Conservation (phyloP, 2,329 filamentous ascomycete species). For the Aspergillus sp. region DNA sequence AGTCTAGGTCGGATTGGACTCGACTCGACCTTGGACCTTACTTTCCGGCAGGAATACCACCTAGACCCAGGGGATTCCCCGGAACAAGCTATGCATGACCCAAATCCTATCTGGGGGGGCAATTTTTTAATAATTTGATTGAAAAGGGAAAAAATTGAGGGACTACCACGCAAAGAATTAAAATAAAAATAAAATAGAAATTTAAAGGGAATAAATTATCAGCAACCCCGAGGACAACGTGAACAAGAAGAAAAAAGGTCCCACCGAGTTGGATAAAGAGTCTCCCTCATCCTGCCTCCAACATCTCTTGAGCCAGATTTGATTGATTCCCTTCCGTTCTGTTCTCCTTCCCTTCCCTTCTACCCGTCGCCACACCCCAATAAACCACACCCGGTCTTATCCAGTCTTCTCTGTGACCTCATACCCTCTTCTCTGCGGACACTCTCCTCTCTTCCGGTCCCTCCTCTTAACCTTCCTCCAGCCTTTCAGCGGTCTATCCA, state of each 20-base stretch:
- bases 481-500: neutral
- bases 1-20: neutral
- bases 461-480: conserved; percentile 5
- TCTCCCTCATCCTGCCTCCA: conserved; percentile 14
- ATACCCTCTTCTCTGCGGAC: conserved; percentile 3
- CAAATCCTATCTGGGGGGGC: neutral
- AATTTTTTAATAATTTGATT: neutral
- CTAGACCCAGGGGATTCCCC: conserved; percentile 9
- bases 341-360: conserved; percentile 16
- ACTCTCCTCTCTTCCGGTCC: conserved; percentile 6
- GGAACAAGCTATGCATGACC: conserved; percentile 9
- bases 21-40: neutral
- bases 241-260: conserved; percentile 7
- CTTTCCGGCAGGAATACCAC: neutral
- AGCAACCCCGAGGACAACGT: neutral
- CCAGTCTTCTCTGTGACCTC: conserved; percentile 13
- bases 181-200: neutral
- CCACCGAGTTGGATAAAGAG: conserved; percentile 31
- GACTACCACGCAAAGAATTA: neutral
- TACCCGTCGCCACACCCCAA: conserved; percentile 15
- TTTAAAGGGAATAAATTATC: neutral
- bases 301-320: conserved; percentile 1
- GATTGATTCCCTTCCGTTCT: conserved; percentile 14
- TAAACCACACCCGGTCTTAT: conserved; percentile 9
- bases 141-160: neutral